Base-by-base conservation (phyloP, 2,329 filamentous ascomycete species). In the Cercospora brassicicola region DNA sequence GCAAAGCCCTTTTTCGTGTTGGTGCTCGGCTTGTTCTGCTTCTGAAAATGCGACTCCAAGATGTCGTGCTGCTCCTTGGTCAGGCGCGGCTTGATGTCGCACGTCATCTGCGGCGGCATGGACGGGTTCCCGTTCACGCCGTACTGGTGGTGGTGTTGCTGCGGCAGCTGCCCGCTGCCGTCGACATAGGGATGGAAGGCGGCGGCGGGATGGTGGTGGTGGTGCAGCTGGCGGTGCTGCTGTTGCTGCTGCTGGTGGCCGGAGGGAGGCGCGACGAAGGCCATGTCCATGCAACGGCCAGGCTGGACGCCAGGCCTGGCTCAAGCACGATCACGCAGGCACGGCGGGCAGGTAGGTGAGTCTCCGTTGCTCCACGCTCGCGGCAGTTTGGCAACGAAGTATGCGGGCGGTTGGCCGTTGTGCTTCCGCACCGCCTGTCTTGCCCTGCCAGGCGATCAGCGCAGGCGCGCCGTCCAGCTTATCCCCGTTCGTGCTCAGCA, bases 61-160 rank as follows among this genome's bases (percentile, higher is more conserved):
- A 84, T 81, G 73, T 85, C 83, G 72, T 84, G 83, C 75, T 85
- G 83, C 74, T 84, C 82, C 75, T 85, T 85, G 69, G 83, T 84
- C 55, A 85, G 79, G 68, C 83, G 81, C 48, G 83, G 83, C 77
- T 84, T 85, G 74, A 83, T 82, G 75, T 84, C 82, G 74, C 77
- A 75, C 65, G 72, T 67, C 66, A 77, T 69, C 26, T 77, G 76
- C 69, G 71, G 70, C 39, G 69, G 71, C 59, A 72, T 62, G 30
- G 70, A 62, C 65, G 60, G 53, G 45, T 62, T 45, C 28, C 66
- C 55, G 30, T 51, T 51, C 23, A 57, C 33, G 53, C 42, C 64
- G 65, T 67, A 69, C 31, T 65, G 69, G 53, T 69, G 69, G 51
- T 71, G 69, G 20, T 67, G 69, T 18, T 64, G 48, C n/a, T 56